Evolutionary conservation across 495 filamentous ascomycete genomes (phyloP).

Genomic region (Aspergillus ellipticus): DNA sequence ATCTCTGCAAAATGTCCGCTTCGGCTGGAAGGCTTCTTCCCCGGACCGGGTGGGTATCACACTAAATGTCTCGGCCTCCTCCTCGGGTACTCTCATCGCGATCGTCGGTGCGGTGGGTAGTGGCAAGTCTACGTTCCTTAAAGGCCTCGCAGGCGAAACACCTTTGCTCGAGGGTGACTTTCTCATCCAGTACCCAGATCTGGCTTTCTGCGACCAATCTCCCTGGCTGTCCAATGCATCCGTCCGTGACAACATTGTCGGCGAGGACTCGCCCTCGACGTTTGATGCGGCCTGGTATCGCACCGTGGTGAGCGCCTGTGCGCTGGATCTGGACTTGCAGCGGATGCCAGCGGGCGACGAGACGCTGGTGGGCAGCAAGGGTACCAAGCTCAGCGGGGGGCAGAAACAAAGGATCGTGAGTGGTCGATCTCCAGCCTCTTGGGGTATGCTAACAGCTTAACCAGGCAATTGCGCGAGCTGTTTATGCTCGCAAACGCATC

Average conservation of each 20-base stretch:
- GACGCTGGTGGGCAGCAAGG: neutral
- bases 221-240: neutral
- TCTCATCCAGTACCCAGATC: neutral
- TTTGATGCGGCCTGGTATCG: neutral
- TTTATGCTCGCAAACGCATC: neutral
- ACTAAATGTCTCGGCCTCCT: conserved; percentile 1
- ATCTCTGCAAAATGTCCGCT: conserved; percentile 15
- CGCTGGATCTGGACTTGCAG: neutral
- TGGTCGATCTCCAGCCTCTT: too few relatives aligned
- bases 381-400: neutral
- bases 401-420: neutral
- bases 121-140: neutral
- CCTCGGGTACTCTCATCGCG: conserved; percentile 17
- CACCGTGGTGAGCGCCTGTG: neutral
- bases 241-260: neutral
- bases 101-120: neutral
- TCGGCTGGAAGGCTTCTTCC: conserved; percentile 17
- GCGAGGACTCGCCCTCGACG: neutral
- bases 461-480: neutral
- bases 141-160: neutral
- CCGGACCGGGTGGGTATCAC: conserved; percentile 4
- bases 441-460: too few relatives aligned
- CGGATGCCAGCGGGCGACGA: neutral
- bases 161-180: neutral
- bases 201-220: neutral